Evolutionary conservation across 352 stramenopile species (phyloP).

Genomic region (Phytophthora litchii): DNA sequence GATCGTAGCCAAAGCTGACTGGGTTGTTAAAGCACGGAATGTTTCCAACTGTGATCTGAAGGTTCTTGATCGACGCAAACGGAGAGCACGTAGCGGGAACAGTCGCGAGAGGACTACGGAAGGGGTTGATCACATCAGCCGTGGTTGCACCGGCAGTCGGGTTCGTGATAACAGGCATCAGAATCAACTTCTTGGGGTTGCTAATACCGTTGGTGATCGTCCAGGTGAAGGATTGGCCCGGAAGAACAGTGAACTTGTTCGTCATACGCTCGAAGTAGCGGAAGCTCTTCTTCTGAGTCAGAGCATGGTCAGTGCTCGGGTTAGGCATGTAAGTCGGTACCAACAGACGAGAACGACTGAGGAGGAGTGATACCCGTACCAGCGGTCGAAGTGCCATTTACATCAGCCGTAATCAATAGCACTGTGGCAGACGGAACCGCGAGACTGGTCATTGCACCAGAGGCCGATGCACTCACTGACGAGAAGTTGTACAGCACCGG

Average conservation of each 20-base stretch:
- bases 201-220: too few relatives aligned
- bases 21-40: constrained; percentile 8
- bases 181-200: too few relatives aligned
- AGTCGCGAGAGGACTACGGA: constrained; percentile 4
- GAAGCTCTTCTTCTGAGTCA: constrained; percentile 1
- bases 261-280: constrained; percentile 25
- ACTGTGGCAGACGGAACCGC: too few relatives aligned
- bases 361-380: constrained; percentile 10
- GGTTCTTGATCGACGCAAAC: constrained; percentile 6
- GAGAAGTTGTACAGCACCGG: constrained; percentile 10
- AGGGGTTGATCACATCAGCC: constrained; percentile 24
- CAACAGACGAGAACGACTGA: constrained; percentile 16
- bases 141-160: constrained; percentile 3
- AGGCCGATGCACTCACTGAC: too few relatives aligned
- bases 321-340: constrained; percentile 21
- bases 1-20: constrained; percentile 17
- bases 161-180: background rate
- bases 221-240: background rate
- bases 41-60: constrained; percentile 7
- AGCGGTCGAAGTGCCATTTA: constrained; percentile 12
- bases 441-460: too few relatives aligned
- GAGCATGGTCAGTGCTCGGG: constrained; percentile 14
- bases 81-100: constrained; percentile 23
- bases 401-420: constrained; percentile 3
- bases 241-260: constrained; percentile 23